These are phyloP conservation scores for Jatropha curcas DNA, from an alignment of 345 rosid species.

Conservation along the genomic window DNA sequence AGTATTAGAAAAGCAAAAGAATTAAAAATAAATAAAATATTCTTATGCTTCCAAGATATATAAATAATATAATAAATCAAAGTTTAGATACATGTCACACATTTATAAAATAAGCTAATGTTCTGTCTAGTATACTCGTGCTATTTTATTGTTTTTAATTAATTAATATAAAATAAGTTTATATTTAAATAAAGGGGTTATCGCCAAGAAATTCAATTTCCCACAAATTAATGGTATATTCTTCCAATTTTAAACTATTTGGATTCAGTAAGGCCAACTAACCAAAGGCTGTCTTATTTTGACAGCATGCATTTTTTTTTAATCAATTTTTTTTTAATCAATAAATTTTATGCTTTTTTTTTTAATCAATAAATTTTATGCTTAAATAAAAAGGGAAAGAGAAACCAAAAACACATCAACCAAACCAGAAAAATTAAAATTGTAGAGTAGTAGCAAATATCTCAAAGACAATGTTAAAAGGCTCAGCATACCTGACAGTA, in stretches of 20 bases:
- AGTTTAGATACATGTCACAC: no score
- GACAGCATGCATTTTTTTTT: neutral
- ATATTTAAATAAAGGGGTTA: constrained; percentile 2
- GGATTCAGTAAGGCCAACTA: neutral
- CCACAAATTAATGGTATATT: constrained; percentile 2
- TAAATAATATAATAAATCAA: no score
- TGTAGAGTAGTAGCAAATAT: neutral
- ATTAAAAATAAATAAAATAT: no score
- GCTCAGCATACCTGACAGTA: constrained; percentile 39
- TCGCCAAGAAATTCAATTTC: neutral
- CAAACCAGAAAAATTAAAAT: neutral
- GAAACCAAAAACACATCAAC: neutral
- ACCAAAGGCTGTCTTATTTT: neutral
- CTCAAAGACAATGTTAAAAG: neutral
- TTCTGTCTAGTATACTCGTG: no score
- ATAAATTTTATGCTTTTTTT: neutral
- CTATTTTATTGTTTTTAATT: no score
- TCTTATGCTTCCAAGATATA: no score
- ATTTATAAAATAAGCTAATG: no score
- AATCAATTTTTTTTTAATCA: no score
- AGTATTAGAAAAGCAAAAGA: no score
- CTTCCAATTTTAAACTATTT: neutral
- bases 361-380: neutral
- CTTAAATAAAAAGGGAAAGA: neutral
- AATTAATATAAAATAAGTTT: no score